Percentiles rank a stretch among this genome's conserved stretches.
Conservation (phyloP, 257 asterid species). For the Verbena officinalis region DNA sequence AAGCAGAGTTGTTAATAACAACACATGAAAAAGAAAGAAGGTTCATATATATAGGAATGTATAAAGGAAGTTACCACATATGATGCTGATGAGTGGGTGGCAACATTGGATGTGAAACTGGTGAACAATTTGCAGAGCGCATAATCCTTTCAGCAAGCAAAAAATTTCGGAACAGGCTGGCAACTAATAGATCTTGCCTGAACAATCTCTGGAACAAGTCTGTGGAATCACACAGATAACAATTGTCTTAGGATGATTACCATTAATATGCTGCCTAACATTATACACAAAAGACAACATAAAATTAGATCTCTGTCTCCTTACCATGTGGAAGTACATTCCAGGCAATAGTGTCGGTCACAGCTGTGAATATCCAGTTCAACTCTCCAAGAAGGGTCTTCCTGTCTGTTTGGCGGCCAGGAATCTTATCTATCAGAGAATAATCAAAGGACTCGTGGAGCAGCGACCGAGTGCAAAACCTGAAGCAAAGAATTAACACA, state of each 20-base stretch:
- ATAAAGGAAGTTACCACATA: slow-evolving; percentile 71
- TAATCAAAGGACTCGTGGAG: slow-evolving; percentile 85
- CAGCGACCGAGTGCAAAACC: slow-evolving; percentile 91
- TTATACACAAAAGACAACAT: slow-evolving; percentile 10
- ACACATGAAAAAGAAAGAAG: slow-evolving; percentile 11
- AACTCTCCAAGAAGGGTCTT: slow-evolving; percentile 98
- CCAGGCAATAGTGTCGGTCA: slow-evolving; percentile 99
- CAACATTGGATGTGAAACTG: slow-evolving; percentile 84
- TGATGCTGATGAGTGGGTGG: slow-evolving; percentile 99
- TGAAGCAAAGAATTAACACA: slow-evolving; percentile 30
- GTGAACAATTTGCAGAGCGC: slow-evolving; percentile 99
- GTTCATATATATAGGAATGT: slow-evolving; percentile 11
- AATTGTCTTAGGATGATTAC: slow-evolving; percentile 19
- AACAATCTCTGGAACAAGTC: slow-evolving; percentile 96
- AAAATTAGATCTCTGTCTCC: slow-evolving; percentile 26
- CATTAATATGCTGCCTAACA: slow-evolving; percentile 13
- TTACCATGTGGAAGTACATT: slow-evolving; percentile 99
- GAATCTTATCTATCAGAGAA: slow-evolving; percentile 91
- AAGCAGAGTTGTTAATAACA: slow-evolving; percentile 28
- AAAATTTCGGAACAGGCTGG: slow-evolving; percentile 92
- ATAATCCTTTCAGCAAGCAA: slow-evolving; percentile 97
- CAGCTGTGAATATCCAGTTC: slow-evolving; percentile 99
- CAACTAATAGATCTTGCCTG: slow-evolving; percentile 98
- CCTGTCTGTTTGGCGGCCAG: slow-evolving; percentile 99
- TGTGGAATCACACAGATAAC: slow-evolving; percentile 44